Evolutionary conservation across 2,329 filamentous ascomycete species (phyloP), one percentile per base, ranked within the genome.

Genomic region (Ophiobolus disseminans): DNA sequence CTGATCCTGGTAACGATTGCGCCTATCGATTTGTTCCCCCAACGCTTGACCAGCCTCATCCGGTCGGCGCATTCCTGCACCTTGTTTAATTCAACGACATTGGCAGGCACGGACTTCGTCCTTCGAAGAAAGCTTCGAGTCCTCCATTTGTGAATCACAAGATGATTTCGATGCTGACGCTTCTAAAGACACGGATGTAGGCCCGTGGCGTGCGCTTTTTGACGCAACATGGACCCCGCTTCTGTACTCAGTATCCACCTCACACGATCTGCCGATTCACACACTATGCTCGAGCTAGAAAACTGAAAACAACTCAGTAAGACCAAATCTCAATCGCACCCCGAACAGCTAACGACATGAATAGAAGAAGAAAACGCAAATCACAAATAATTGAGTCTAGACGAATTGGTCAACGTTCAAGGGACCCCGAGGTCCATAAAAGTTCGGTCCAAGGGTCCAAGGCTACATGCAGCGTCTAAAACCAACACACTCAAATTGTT

Each of bases 221-320:
- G n/a, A 36, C 14, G 31, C 32, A 17, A 25, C 35, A 45, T 32
- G 22, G 16, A 45, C 43, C 43, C 43, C 43, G 43, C 43, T 32
- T 40, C 35, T 23, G 19, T 31, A 10, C 19, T 44, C 40, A 32
- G 40, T 32, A 36, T 19, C 38, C 16, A 23, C 20, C 13, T 16
- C 20, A 26, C 9, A 25, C 14, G 21, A 23, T 7, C 10, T 42
- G 39, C 39, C 39, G 39, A n/a, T n/a, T n/a, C 39, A 11, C 20
- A 1, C 6, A 22, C 26, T 32, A 22, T 21, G 19, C 25, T 41
- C 10, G 17, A 14, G 16, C n/a, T 6, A 32, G 7, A 32, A 32
- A 11, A 14, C 3, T 2, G 10, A 5, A 5, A 28, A n/a, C n/a
- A 28, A 28, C 25, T 28, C 25, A 10, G 25, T n/a, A n/a, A n/a